Percentiles rank a stretch among this genome's conserved stretches.
Evolutionary conservation across 148 eudicot genomes (phyloP).

Genomic region (Cornus kousa): DNA sequence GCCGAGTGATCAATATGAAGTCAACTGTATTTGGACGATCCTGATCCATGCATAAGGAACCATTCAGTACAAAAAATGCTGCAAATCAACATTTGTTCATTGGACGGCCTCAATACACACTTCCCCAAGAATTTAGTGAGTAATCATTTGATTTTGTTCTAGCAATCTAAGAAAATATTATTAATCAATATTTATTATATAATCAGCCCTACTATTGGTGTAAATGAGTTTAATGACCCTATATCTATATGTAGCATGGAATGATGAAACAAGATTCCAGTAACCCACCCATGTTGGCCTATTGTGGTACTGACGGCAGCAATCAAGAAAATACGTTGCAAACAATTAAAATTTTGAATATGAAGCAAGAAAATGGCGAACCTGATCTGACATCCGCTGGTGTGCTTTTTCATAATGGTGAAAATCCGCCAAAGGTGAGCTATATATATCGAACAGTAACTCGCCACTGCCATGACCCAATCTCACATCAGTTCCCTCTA

Average conservation of each 20-base stretch:
- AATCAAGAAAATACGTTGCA: neutral
- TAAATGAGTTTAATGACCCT: neutral
- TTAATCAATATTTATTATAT: neutral
- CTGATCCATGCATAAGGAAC: constrained; percentile 31
- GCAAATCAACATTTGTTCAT: neutral
- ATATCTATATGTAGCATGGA: no score
- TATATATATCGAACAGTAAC: constrained; percentile 43
- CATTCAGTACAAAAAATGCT: constrained; percentile 11
- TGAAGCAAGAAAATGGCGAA: constrained; percentile 21
- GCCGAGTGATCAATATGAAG: constrained; percentile 66
- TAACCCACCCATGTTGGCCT: neutral
- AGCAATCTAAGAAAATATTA: neutral
- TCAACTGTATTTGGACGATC: constrained; percentile 50
- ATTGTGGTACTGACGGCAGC: neutral
- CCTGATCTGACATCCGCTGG: constrained; percentile 58
- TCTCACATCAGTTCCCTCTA: constrained; percentile 49
- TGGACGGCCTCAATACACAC: neutral
- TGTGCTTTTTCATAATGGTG: constrained; percentile 69
- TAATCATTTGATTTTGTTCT: neutral
- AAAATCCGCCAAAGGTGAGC: constrained; percentile 65
- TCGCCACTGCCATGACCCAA: constrained; percentile 41
- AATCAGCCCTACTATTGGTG: neutral
- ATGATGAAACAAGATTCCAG: no score
- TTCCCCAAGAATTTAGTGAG: neutral
- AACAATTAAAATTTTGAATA: neutral